Conservation (phyloP, 495 filamentous ascomycete genomes). For the Neohortaea acidophila region DNA sequence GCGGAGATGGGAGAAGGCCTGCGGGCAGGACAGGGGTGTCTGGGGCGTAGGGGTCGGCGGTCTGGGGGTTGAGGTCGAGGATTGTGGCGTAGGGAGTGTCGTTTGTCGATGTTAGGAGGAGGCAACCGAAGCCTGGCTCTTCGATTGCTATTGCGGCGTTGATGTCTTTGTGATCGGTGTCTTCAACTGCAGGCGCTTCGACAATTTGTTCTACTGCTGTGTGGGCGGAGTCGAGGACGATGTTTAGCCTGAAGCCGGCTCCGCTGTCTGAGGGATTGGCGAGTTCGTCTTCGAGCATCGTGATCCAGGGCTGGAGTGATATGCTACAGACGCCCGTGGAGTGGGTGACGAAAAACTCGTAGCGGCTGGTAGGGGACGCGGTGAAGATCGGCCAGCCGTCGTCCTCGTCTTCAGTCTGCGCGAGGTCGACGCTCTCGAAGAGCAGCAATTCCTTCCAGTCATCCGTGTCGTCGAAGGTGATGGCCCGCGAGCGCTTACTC, state of each 20-base stretch:
- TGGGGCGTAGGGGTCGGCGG: constrained; percentile 8
- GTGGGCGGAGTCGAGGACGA: constrained; percentile 47
- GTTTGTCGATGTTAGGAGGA: constrained; percentile 55
- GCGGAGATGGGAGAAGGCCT: constrained; percentile 17
- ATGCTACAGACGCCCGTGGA: constrained; percentile 53
- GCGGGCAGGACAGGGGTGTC: not conserved
- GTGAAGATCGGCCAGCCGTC: constrained; percentile 52
- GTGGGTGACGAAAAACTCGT: constrained; percentile 66
- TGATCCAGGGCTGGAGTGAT: constrained; percentile 58
- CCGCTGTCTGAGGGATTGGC: constrained; percentile 47
- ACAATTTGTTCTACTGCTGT: constrained; percentile 46
- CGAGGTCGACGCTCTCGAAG: constrained; percentile 17
- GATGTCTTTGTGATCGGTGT: constrained; percentile 23
- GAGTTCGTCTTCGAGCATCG: constrained; percentile 61
- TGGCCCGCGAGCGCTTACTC: constrained; percentile 11
- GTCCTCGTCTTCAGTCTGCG: not conserved
- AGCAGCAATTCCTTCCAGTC: constrained; percentile 10
- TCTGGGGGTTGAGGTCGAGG: constrained; percentile 47
- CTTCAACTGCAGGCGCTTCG: constrained; percentile 25
- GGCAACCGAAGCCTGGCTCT: constrained; percentile 62
- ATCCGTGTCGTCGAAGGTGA: constrained; percentile 16
- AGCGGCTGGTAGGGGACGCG: constrained; percentile 52
- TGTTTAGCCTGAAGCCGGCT: constrained; percentile 54
- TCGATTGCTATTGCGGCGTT: constrained; percentile 45
- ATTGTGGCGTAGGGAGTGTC: constrained; percentile 47